Percentiles rank a stretch among this genome's conserved stretches.
phyloP scores from a whole-genome alignment of 352 stramenopile species.

The Pythium inflatum region DNA sequence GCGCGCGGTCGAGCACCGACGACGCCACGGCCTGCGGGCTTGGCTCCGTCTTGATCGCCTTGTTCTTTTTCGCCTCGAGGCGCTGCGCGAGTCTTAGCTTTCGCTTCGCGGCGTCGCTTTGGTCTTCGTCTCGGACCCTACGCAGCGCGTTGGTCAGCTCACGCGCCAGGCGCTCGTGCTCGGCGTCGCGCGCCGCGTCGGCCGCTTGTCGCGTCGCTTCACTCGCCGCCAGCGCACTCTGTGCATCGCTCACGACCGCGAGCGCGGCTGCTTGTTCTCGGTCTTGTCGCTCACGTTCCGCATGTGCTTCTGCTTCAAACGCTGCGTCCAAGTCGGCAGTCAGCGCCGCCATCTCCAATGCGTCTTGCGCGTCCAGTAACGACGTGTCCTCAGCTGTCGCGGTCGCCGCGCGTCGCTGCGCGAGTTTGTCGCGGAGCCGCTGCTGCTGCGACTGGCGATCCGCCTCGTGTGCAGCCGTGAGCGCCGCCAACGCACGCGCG shows the following conservation, averaged over 20 bases:
- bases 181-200: slow-evolving; percentile 33
- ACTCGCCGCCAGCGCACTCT: slow-evolving; percentile 29
- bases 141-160: slow-evolving; percentile 31
- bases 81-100: slow-evolving; percentile 10
- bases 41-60: too few species aligned
- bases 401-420: slow-evolving; percentile 25
- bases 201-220: slow-evolving; percentile 36
- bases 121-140: neutral
- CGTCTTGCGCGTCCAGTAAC: slow-evolving; percentile 24
- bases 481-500: slow-evolving; percentile 34
- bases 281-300: neutral
- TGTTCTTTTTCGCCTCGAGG: slow-evolving; percentile 10
- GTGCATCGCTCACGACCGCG: slow-evolving; percentile 18
- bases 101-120: neutral
- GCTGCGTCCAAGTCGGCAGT: slow-evolving; percentile 16
- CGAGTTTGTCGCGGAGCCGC: slow-evolving; percentile 52
- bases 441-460: slow-evolving; percentile 48
- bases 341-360: slow-evolving; percentile 30
- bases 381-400: neutral
- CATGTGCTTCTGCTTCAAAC: slow-evolving; percentile 11
- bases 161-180: slow-evolving; percentile 37
- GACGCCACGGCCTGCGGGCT: neutral
- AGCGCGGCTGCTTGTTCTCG: slow-evolving; percentile 21
- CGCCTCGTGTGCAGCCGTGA: slow-evolving; percentile 35
- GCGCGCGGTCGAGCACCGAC: neutral